phyloP scores from a whole-genome alignment of 2,329 filamentous ascomycete species.

The Lecanosticta acicola region DNA sequence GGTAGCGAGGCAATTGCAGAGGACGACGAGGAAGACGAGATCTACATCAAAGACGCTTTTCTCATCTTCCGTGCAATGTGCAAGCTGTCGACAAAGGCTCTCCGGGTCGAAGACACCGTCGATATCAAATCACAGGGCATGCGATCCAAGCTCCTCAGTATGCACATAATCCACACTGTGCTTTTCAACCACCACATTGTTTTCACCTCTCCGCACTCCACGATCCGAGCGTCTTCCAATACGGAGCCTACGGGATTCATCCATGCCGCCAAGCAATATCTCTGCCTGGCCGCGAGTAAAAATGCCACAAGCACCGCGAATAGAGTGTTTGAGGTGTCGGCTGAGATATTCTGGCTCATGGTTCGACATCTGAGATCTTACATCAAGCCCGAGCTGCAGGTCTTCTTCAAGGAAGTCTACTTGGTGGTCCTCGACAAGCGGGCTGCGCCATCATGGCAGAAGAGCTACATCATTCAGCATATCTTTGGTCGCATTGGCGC shows the following conservation, averaged over 20 bases:
- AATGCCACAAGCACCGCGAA: slow-evolving; percentile 93
- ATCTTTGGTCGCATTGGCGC: slow-evolving; percentile 77
- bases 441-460: slow-evolving; percentile 81
- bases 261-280: slow-evolving; percentile 92
- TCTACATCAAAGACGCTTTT: slow-evolving; percentile 95
- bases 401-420: slow-evolving; percentile 97
- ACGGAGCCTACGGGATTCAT: slow-evolving; percentile 85
- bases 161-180: slow-evolving; percentile 91
- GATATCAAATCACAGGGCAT: slow-evolving; percentile 92
- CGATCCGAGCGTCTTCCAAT: slow-evolving; percentile 83
- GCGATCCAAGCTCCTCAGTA: slow-evolving; percentile 90
- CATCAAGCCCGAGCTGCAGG: slow-evolving; percentile 97
- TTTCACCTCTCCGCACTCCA: slow-evolving; percentile 86
- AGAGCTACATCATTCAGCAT: slow-evolving; percentile 75
- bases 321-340: slow-evolving; percentile 88
- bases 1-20: slow-evolving; percentile 53
- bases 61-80: slow-evolving; percentile 96
- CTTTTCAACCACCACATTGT: slow-evolving; percentile 89
- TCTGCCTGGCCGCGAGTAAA: slow-evolving; percentile 88
- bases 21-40: slow-evolving; percentile 81
- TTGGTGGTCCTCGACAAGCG: slow-evolving; percentile 83
- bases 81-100: slow-evolving; percentile 87
- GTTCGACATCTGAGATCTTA: slow-evolving; percentile 86
- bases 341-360: slow-evolving; percentile 98
- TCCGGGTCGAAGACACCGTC: slow-evolving; percentile 84